A percentile compares a stretch with the other conserved stretches of the same genome.
Conservation (phyloP, 441 rosid species). For the Pelargonium fulgidum region DNA sequence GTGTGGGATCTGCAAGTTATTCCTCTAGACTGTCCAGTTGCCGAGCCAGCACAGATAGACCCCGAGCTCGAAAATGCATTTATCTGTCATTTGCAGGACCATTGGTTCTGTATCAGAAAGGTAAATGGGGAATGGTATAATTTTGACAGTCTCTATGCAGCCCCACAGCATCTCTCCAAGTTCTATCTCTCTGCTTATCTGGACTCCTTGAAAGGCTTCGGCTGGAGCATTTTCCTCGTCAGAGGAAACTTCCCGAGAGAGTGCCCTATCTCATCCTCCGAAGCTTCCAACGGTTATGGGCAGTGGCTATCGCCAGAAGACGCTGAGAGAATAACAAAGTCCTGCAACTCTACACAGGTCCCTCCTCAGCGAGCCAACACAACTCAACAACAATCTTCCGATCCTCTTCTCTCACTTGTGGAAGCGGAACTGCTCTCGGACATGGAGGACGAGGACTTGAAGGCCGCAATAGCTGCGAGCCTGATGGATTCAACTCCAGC, state of each 20-base stretch:
- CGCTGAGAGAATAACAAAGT: slow-evolving; percentile 67
- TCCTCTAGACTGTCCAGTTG: slow-evolving; percentile 73
- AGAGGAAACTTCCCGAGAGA: slow-evolving; percentile 82
- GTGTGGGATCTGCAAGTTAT: slow-evolving; percentile 91
- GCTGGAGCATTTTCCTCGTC: slow-evolving; percentile 88
- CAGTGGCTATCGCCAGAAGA: slow-evolving; percentile 89
- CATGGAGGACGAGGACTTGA: slow-evolving; percentile 70
- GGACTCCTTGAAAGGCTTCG: slow-evolving; percentile 72
- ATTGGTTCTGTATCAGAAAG: slow-evolving; percentile 89
- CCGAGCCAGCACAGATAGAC: slow-evolving; percentile 83
- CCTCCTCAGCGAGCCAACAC: slow-evolving; percentile 26
- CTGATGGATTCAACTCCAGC: slow-evolving; percentile 57
- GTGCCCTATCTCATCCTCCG: slow-evolving; percentile 58
- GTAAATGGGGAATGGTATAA: slow-evolving; percentile 90
- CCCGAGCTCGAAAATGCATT: slow-evolving; percentile 86
- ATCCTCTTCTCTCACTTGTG: slow-evolving; percentile 27
- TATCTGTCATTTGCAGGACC: slow-evolving; percentile 88
- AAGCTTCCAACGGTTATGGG: slow-evolving; percentile 68
- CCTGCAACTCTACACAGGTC: slow-evolving; percentile 38
- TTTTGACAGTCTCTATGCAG: slow-evolving; percentile 82
- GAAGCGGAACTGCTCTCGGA: slow-evolving; percentile 41
- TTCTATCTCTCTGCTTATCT: slow-evolving; percentile 81
- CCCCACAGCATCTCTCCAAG: slow-evolving; percentile 77
- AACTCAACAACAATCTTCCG: slow-evolving; percentile 29
- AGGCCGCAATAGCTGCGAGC: slow-evolving; percentile 86